Base-by-base conservation (phyloP, 306 rosid genomes). In the Datisca glomerata region DNA sequence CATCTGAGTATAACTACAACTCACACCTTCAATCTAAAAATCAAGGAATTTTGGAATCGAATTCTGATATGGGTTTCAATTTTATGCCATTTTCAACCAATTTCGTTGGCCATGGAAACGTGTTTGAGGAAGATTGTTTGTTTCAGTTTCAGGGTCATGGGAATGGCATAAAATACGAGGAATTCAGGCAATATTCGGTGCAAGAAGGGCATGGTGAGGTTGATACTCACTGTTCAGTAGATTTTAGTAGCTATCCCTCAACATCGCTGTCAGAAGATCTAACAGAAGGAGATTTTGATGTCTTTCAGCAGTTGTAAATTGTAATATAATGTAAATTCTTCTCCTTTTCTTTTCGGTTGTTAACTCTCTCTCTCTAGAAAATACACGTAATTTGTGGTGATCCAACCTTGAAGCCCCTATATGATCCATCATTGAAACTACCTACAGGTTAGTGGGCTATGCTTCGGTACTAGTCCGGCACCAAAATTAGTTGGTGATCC, bases 191-290 rank as follows among this genome's bases (percentile, higher is more conserved):
- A 13, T 38, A 42, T 65, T 78, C 85, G 14, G 60, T 79, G 89
- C 56, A 78, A 49, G 71, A 72, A 43, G 70, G 55, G 18, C 45
- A 52, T 47, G 27, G 31, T 35, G 33, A 21, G 6, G 18, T 55
- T 28, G 78, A 72, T 31, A 59, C 44, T 65, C 94, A 70, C 4
- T 59, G 20, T 53, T 81, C 94, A 0, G 57, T 66, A 54, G 83
- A 80, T 72, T 80, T 87, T 73, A 64, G 45, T 73, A 58, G 69
- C 91, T 84, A 66, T 78, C 95, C 98, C 0, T 68, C 78, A 60
- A 70, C 75, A 57, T 77, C 92, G 41, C 71, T 84, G 6, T 78
- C 93, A 59, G 81, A 77, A 52, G 85, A 84, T 69, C 66, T 80
- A 72, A 63, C 78, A 39, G 74, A 60, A 51, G 69, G 61, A 65